phyloP scores from a whole-genome alignment of 495 filamentous ascomycete species.

The Chaetomium fimeti region DNA sequence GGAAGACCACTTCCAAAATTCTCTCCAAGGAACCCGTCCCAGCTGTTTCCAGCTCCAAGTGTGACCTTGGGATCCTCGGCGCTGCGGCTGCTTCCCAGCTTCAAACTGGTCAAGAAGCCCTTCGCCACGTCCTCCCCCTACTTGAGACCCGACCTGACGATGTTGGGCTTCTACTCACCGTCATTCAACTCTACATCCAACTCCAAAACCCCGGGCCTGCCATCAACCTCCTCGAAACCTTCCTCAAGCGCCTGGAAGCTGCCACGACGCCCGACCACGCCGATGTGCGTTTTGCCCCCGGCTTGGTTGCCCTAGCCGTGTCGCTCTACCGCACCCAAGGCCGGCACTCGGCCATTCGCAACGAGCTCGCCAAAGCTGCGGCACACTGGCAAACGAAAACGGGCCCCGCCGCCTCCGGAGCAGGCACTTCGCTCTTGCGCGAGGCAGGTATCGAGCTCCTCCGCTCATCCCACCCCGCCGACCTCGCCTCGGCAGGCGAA shows the following conservation, averaged over 20 bases:
- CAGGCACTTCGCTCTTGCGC: slow-evolving; percentile 60
- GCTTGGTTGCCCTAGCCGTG: slow-evolving; percentile 78
- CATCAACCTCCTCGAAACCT: slow-evolving; percentile 68
- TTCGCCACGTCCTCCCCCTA: slow-evolving; percentile 73
- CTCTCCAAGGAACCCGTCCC: slow-evolving; percentile 52
- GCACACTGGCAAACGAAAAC: slow-evolving; percentile 66
- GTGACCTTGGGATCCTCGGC: slow-evolving; percentile 69
- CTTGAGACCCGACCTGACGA: slow-evolving; percentile 76
- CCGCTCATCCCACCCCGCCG: slow-evolving; percentile 63
- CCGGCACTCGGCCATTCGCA: slow-evolving; percentile 68
- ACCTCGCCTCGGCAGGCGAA: slow-evolving; percentile 65
- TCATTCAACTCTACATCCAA: slow-evolving; percentile 79
- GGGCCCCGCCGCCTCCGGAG: slow-evolving; percentile 42
- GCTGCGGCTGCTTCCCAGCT: slow-evolving; percentile 73
- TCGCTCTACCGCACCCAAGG: slow-evolving; percentile 77
- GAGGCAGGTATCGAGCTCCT: slow-evolving; percentile 79
- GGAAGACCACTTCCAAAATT: slow-evolving; percentile 59
- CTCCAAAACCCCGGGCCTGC: slow-evolving; percentile 74
- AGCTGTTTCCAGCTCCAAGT: slow-evolving; percentile 56
- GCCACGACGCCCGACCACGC: slow-evolving; percentile 55
- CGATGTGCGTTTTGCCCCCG: slow-evolving; percentile 78
- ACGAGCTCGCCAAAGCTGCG: slow-evolving; percentile 75
- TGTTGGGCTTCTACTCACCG: slow-evolving; percentile 77
- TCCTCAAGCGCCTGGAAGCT: slow-evolving; percentile 69
- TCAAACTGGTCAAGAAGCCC: slow-evolving; percentile 61